A percentile compares a stretch with the other conserved stretches of the same genome.
phyloP scores from a whole-genome alignment of 768 basidiomycete genomes.

The Suillus tomentosus region DNA sequence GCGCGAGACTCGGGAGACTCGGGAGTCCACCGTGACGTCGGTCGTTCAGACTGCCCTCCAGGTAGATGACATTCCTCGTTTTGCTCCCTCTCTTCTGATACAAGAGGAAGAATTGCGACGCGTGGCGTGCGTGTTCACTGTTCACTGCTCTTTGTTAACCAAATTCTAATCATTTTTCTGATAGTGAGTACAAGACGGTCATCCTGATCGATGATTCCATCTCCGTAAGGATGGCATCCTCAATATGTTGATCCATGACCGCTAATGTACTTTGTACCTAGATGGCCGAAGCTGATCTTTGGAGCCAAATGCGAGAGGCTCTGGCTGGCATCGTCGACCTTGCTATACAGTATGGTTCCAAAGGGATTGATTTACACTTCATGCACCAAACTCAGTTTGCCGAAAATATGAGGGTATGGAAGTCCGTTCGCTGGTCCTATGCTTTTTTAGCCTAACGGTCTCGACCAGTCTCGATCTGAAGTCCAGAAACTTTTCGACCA shows the following conservation, averaged over 20 bases:
- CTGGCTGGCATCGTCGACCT: slow-evolving; percentile 42
- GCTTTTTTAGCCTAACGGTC: neutral
- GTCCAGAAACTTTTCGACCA: slow-evolving; percentile 29
- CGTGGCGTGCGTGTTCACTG: slow-evolving; percentile 29
- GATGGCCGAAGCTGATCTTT: slow-evolving; percentile 44
- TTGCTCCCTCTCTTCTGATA: slow-evolving; percentile 19
- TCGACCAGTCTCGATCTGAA: slow-evolving; percentile 23
- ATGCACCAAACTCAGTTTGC: slow-evolving; percentile 38
- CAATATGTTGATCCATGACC: neutral
- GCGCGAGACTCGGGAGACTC: slow-evolving; percentile 16
- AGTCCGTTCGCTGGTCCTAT: neutral
- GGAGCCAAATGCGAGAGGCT: slow-evolving; percentile 42
- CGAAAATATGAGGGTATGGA: slow-evolving; percentile 26
- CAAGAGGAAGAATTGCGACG: slow-evolving; percentile 23
- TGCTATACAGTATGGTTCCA: slow-evolving; percentile 37
- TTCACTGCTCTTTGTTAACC: neutral
- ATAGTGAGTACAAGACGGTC: slow-evolving; percentile 43
- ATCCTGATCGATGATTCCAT: slow-evolving; percentile 44
- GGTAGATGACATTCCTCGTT: slow-evolving; percentile 31
- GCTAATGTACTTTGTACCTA: slow-evolving; percentile 10
- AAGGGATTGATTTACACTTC: slow-evolving; percentile 45
- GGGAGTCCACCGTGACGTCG: slow-evolving; percentile 12
- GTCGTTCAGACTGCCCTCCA: slow-evolving; percentile 28
- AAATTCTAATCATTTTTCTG: slow-evolving; percentile 10
- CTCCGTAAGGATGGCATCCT: slow-evolving; percentile 28